Percentiles rank a stretch among this genome's conserved stretches.
Evolutionary conservation across 352 stramenopile species (phyloP).

Genomic region (Pythium diclinum): DNA sequence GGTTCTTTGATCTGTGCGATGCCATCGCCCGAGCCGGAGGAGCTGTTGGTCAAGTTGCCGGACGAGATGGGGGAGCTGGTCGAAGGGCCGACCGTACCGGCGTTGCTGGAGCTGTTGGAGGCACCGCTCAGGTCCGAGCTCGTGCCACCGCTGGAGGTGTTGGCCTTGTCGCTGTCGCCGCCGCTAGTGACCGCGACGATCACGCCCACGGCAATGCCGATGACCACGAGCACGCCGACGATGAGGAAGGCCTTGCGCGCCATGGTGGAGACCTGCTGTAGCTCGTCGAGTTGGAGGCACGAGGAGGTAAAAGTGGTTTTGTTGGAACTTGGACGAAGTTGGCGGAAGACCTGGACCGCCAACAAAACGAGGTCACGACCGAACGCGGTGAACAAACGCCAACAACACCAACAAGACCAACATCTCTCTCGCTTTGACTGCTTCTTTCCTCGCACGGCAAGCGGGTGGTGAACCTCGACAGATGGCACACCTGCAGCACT

Average conservation of each 20-base stretch:
- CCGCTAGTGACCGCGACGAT: slow-evolving; percentile 61
- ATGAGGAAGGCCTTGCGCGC: slow-evolving; percentile 67
- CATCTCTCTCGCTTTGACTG: background rate
- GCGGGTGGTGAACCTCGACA: background rate
- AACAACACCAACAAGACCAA: slow-evolving; percentile 12
- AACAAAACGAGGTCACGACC: slow-evolving; percentile 5
- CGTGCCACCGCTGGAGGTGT: slow-evolving; percentile 7
- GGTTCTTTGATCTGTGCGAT: slow-evolving; percentile 37
- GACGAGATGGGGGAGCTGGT: slow-evolving; percentile 35
- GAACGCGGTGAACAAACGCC: slow-evolving; percentile 14
- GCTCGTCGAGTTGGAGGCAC: background rate
- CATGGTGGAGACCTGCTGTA: slow-evolving; percentile 17
- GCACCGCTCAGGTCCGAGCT: background rate
- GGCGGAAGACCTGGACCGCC: background rate
- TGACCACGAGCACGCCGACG: slow-evolving; percentile 62
- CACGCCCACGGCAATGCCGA: slow-evolving; percentile 58
- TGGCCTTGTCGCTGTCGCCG: slow-evolving; percentile 31
- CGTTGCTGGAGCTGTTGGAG: slow-evolving; percentile 9
- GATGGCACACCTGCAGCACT: background rate
- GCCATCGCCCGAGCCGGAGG: slow-evolving; percentile 29
- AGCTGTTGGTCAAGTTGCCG: slow-evolving; percentile 28
- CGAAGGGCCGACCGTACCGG: slow-evolving; percentile 11
- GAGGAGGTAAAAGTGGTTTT: slow-evolving; percentile 23
- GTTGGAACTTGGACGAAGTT: background rate
- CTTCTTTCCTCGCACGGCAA: slow-evolving; percentile 3